phyloP scores from a whole-genome alignment of 805 yeast species.

The Yarrowia sp. region DNA sequence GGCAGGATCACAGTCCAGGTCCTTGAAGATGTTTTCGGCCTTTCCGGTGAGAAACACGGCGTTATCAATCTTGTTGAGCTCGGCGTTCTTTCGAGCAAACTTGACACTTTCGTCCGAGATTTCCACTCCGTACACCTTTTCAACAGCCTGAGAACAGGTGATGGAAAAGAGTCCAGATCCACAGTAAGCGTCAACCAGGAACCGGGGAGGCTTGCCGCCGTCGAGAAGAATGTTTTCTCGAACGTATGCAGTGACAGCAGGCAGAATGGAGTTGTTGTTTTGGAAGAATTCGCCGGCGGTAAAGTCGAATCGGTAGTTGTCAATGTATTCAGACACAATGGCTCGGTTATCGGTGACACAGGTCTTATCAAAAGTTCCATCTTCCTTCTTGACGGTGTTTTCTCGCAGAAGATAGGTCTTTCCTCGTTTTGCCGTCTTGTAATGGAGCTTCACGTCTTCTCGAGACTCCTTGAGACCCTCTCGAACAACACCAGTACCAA shows the following conservation, averaged over 20 bases:
- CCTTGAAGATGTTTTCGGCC: slow-evolving; percentile 83
- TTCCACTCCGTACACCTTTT: slow-evolving; percentile 87
- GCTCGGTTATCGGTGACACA: slow-evolving; percentile 78
- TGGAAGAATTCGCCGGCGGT: slow-evolving; percentile 96
- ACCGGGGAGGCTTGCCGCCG: slow-evolving; percentile 47
- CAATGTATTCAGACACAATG: slow-evolving; percentile 74
- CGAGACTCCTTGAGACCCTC: slow-evolving; percentile 71
- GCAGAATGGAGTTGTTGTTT: slow-evolving; percentile 87
- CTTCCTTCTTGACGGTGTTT: slow-evolving; percentile 49
- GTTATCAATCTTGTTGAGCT: slow-evolving; percentile 67
- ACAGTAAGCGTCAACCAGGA: slow-evolving; percentile 90
- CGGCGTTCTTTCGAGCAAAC: slow-evolving; percentile 81
- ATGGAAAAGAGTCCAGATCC: slow-evolving; percentile 93
- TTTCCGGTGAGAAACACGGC: slow-evolving; percentile 86
- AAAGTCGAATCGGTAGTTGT: slow-evolving; percentile 65
- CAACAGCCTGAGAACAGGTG: slow-evolving; percentile 77
- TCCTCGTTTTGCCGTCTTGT: slow-evolving; percentile 60
- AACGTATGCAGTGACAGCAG: slow-evolving; percentile 77
- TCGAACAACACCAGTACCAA: slow-evolving; percentile 80
- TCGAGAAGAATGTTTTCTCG: slow-evolving; percentile 56
- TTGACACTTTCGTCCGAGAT: slow-evolving; percentile 86
- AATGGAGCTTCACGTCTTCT: slow-evolving; percentile 47
- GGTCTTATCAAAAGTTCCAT: slow-evolving; percentile 42
- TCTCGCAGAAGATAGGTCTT: slow-evolving; percentile 86
- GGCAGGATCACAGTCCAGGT: slow-evolving; percentile 57